Base-by-base conservation (phyloP, 2,329 filamentous ascomycete genomes). In the Claviceps cyperi region DNA sequence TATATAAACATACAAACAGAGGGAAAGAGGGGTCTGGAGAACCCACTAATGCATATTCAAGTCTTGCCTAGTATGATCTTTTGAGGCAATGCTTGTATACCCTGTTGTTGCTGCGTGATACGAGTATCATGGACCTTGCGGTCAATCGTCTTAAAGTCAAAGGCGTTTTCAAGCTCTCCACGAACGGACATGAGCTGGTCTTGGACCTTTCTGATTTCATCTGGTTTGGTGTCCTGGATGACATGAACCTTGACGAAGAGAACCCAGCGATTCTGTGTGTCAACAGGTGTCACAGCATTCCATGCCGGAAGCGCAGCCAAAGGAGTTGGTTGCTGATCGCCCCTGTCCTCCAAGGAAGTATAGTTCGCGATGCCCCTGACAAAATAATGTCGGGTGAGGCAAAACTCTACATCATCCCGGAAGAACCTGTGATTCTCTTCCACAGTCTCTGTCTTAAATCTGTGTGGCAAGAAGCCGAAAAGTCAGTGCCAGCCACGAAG, bases 401-500 rank as follows among this genome's bases (percentile, higher is more conserved):
- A 67, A 52, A 77, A 79, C 59, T 80, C 76, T 15, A 75, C 61
- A 43, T 73, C 69, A n/a, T 75, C 73, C 40, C 69, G 67, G 55
- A 74, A 77, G 60, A 75, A 80, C 2, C 67, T 66, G 54, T 74
- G 72, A 3, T 69, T 67, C 53, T 80, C 75, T 53, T 78, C 75
- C 5, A 80, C 60, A 13, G 69, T 64, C 57, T 80, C 74, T 7
- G 67, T 70, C 53, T 73, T 74, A 59, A 73, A 71, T n/a, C 77
- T 77, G 47, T 47, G n/a, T 39, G 6, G 4, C 13, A 32, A 54
- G 54, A 40, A 39, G 15, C 6, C 8, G 17, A 39, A 39, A 39
- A 17, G 32, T 62, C 51, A 48, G 13, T n/a, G 0, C 5, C 4
- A 37, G 38, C 15, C 7, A 19, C 22, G 21, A 17, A 17, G 15